phyloP scores from a whole-genome alignment of 495 filamentous ascomycete species.

The Tuber indicum region DNA sequence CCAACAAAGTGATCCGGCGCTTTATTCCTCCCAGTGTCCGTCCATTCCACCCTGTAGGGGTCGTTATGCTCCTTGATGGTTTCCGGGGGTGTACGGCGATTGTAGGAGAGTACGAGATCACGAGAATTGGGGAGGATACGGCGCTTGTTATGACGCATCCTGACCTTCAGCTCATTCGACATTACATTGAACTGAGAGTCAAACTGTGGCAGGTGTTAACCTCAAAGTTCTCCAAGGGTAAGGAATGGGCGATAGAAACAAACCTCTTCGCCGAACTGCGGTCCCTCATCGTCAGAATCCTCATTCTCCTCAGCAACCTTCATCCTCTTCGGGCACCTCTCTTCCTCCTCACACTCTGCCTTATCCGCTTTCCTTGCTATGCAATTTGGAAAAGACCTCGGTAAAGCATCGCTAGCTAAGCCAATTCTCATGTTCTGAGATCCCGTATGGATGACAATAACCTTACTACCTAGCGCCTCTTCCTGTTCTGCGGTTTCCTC shows the following conservation, averaged over 20 bases:
- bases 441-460: slow-evolving; percentile 96
- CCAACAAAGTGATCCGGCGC: slow-evolving; percentile 68
- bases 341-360: slow-evolving; percentile 76
- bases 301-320: slow-evolving; percentile 59
- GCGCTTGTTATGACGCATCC: slow-evolving; percentile 86
- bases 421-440: slow-evolving; percentile 93
- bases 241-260: neutral
- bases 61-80: slow-evolving; percentile 91
- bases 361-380: slow-evolving; percentile 69
- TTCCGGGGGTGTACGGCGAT: slow-evolving; percentile 71
- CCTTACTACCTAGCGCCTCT: slow-evolving; percentile 59
- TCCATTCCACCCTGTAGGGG: slow-evolving; percentile 88
- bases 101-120: slow-evolving; percentile 87
- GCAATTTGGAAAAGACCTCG: slow-evolving; percentile 88
- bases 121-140: slow-evolving; percentile 92
- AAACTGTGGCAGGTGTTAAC: slow-evolving; percentile 48
- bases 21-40: slow-evolving; percentile 60
- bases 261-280: slow-evolving; percentile 75
- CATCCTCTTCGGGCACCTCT: slow-evolving; percentile 80
- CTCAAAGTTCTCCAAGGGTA: slow-evolving; percentile 13
- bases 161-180: slow-evolving; percentile 76
- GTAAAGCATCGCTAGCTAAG: slow-evolving; percentile 85
- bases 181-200: slow-evolving; percentile 69
- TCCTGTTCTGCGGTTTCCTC: slow-evolving; percentile 51
- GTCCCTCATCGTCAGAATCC: slow-evolving; percentile 57